phyloP scores from a whole-genome alignment of 306 rosid genomes.

The Inga laurina region DNA sequence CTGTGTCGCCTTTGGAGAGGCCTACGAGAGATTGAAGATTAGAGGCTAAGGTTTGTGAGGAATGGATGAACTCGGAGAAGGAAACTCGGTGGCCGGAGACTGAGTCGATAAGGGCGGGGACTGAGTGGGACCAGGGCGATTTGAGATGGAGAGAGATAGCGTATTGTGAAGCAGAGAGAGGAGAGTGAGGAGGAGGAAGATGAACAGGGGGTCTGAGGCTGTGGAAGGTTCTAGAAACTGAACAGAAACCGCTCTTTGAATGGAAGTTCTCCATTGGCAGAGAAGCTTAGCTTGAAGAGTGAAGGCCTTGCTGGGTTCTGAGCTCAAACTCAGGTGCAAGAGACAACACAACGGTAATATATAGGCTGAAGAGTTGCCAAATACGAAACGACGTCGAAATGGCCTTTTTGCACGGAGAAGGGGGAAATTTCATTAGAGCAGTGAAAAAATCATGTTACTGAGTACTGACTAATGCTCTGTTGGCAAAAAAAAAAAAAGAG shows the following conservation, averaged over 20 bases:
- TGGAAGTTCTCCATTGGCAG: constrained; percentile 4
- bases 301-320: background rate
- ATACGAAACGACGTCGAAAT: too few relatives aligned
- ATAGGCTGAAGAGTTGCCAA: background rate
- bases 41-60: constrained; percentile 38
- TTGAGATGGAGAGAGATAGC: constrained; percentile 42
- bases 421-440: too few relatives aligned
- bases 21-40: constrained; percentile 39
- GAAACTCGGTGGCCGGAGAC: constrained; percentile 34
- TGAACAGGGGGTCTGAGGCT: constrained; percentile 41
- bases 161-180: constrained; percentile 43
- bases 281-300: background rate
- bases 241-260: constrained; percentile 51
- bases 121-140: constrained; percentile 41
- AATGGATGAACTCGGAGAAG: constrained; percentile 39
- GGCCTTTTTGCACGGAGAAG: too few relatives aligned
- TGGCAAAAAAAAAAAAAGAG: too few relatives aligned
- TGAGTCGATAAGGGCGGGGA: constrained; percentile 41
- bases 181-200: constrained; percentile 47
- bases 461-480: too few relatives aligned
- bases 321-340: background rate
- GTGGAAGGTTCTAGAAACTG: constrained; percentile 48
- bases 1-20: constrained; percentile 53
- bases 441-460: too few relatives aligned
- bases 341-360: background rate